phyloP scores from a whole-genome alignment of 176 grass and related monocot species.

The Triticum timopheevii region DNA sequence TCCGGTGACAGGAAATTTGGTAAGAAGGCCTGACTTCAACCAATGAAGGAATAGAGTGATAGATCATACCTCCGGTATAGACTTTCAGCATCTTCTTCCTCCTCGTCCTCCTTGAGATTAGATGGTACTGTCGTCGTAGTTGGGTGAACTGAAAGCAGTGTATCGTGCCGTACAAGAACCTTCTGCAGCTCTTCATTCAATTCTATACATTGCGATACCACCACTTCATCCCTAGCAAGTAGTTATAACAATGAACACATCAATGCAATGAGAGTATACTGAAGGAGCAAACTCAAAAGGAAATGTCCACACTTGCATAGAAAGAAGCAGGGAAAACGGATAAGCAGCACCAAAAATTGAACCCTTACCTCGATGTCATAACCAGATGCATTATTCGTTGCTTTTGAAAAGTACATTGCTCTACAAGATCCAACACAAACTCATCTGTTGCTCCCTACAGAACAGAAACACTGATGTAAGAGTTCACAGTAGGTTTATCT shows the following conservation, averaged over 20 bases:
- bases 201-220: slow-evolving; percentile 80
- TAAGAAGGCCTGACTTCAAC: neutral
- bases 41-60: neutral
- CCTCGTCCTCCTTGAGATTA: slow-evolving; percentile 45
- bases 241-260: neutral
- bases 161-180: slow-evolving; percentile 68
- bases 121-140: slow-evolving; percentile 57
- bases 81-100: slow-evolving; percentile 95
- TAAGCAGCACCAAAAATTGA: neutral
- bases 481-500: neutral
- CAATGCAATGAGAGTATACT: neutral
- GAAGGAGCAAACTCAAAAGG: neutral
- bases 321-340: slow-evolving; percentile 13
- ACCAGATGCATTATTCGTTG: slow-evolving; percentile 91
- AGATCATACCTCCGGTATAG: slow-evolving; percentile 65
- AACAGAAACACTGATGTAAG: neutral
- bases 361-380: slow-evolving; percentile 77
- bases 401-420: slow-evolving; percentile 97
- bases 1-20: neutral
- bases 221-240: slow-evolving; percentile 72
- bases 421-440: slow-evolving; percentile 92
- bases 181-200: slow-evolving; percentile 86
- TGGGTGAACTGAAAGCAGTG: slow-evolving; percentile 72
- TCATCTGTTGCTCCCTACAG: slow-evolving; percentile 82
- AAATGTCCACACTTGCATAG: neutral